Evolutionary conservation across 2,329 filamentous ascomycete species (phyloP).

Genomic region (Calonectria fujianensis): DNA sequence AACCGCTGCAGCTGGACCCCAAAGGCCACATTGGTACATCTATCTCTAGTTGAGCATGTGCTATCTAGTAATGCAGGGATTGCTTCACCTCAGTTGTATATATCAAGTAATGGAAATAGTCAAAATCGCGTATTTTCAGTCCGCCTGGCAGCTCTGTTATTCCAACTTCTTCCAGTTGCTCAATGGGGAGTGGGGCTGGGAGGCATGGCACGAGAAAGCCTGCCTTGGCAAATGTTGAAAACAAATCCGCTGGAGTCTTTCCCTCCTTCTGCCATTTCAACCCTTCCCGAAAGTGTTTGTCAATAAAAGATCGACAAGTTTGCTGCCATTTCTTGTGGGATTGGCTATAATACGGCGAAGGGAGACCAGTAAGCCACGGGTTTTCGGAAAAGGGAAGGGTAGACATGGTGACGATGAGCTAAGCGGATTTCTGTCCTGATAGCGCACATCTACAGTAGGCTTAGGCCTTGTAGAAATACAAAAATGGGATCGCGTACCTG

Average conservation of each 20-base stretch:
- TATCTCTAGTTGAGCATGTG: not conserved
- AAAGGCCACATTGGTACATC: conserved; percentile 18
- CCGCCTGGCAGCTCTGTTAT: conserved; percentile 16
- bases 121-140: not conserved
- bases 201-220: conserved; percentile 22
- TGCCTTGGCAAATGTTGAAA: conserved; percentile 9
- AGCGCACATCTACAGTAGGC: not conserved
- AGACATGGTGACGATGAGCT: not conserved
- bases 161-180: not conserved
- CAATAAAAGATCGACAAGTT: conserved; percentile 15
- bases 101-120: conserved; percentile 23
- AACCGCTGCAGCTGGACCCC: conserved; percentile 15
- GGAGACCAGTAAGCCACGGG: conserved; percentile 15
- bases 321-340: conserved; percentile 13
- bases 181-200: conserved; percentile 11
- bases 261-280: conserved; percentile 12
- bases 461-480: not conserved
- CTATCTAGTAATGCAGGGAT: no score
- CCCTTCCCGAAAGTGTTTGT: not conserved
- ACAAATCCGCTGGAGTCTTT: not conserved
- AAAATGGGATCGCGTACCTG: not conserved
- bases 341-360: conserved; percentile 18
- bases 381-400: conserved; percentile 4
- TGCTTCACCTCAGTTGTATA: conserved; percentile 1
- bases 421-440: not conserved